phyloP scores from a whole-genome alignment of 2,329 filamentous ascomycete species.

The Lasiodiplodia sp. region DNA sequence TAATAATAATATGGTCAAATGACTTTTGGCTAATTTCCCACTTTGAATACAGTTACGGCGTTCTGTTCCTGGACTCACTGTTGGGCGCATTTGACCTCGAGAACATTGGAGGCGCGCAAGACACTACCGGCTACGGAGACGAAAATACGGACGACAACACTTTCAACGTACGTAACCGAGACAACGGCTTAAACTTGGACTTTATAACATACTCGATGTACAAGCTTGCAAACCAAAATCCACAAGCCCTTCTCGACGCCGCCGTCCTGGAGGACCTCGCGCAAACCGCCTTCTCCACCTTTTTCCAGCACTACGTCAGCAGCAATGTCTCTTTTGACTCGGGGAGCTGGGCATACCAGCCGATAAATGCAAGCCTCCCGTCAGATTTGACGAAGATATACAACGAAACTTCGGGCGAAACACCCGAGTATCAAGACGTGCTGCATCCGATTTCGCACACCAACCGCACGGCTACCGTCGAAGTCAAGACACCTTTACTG shows the following conservation, averaged over 20 bases:
- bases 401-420: not conserved
- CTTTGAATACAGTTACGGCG: not conserved
- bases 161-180: not conserved
- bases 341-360: conserved; percentile 38
- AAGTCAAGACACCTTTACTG: not conserved
- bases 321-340: conserved; percentile 33
- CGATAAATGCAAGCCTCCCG: conserved; percentile 33
- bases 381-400: not conserved
- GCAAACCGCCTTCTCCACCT: not conserved
- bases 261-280: not conserved
- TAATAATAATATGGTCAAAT: no score
- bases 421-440: not conserved
- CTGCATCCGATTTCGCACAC: not conserved
- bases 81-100: not conserved
- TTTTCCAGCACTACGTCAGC: conserved; percentile 38
- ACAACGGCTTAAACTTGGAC: not conserved
- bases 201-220: not conserved
- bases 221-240: not conserved
- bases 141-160: not conserved
- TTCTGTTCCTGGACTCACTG: not conserved
- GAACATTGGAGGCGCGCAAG: not conserved
- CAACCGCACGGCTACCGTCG: not conserved
- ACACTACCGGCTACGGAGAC: not conserved
- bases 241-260: not conserved
- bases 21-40: no score